These are phyloP conservation scores for Backusella circina DNA, from an alignment of 192 early-diverging fungal genomes.

Conservation along the genomic window DNA sequence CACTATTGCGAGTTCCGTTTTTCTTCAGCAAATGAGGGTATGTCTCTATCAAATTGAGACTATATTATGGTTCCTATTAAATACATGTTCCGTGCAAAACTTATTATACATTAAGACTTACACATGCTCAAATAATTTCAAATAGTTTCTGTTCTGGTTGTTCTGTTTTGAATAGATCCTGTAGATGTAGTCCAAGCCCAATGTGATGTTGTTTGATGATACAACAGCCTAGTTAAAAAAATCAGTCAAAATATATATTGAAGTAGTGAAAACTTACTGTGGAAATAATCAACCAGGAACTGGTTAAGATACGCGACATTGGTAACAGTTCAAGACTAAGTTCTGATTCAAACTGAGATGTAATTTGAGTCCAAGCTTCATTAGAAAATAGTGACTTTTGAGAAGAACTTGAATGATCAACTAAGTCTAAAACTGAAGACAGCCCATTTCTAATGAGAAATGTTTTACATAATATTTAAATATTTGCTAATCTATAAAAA, in stretches of 20 bases:
- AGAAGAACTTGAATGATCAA: constrained; percentile 4
- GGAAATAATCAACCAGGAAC: constrained; percentile 15
- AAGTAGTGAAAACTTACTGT: constrained; percentile 16
- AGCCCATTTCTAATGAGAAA: constrained; percentile 6
- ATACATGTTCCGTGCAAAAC: constrained; percentile 11
- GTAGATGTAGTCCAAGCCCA: constrained; percentile 17
- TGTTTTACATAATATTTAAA: too few relatives aligned
- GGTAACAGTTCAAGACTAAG: constrained; percentile 13
- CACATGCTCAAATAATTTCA: constrained; percentile 11
- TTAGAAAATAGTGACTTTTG: constrained; percentile 6
- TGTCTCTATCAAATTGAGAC: constrained; percentile 14
- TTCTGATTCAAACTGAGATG: constrained; percentile 11
- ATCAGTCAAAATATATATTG: constrained; percentile 17
- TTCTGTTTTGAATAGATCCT: constrained; percentile 17
- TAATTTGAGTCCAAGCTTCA: constrained; percentile 9
- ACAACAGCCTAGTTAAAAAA: constrained; percentile 15
- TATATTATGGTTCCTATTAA: constrained; percentile 13
- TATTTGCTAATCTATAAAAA: too few relatives aligned
- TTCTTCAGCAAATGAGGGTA: constrained; percentile 15
- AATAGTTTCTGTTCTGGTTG: constrained; percentile 9
- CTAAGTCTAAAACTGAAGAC: constrained; percentile 6
- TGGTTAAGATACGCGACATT: constrained; percentile 13
- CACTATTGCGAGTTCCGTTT: constrained; percentile 12
- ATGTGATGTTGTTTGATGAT: constrained; percentile 15
- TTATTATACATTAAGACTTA: constrained; percentile 15